Base-by-base conservation (phyloP, 768 basidiomycete genomes). In the Roridomyces roridus region DNA sequence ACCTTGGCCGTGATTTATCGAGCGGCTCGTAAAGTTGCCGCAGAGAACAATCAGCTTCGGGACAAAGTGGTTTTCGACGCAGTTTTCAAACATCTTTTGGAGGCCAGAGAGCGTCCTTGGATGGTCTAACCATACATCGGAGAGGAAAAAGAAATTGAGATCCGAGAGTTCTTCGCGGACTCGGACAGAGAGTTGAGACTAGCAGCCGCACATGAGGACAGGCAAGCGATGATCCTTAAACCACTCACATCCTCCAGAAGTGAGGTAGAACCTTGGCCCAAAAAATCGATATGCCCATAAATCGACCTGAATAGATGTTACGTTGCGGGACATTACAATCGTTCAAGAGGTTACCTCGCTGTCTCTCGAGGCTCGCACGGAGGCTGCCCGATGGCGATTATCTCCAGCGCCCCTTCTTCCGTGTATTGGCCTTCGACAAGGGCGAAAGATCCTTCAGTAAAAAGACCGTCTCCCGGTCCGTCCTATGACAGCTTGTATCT, bases 381-480 rank as follows among this genome's bases (percentile, higher is more conserved):
- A 2, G 97, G 97, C 72, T 98, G 96, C 2, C 97, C 97, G 58
- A 99, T 91, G 18, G 96, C 97, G 60, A 94, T 85, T 6, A 98
- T 93, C 62, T 89, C 83, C 46, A 99, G 79, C 1, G 83, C 91
- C 46, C 89, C 91, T 26, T 98, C 94, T 57, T 96, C 89, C 0
- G 92, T 98, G 68, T 98, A 99, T 67, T 95, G 92, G 20, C 97
- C 97, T 75, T 98, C 97, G 0, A 98, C 87, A 15, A 99, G 82
- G 1, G 94, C 94, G 71, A 98, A 91, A 55, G 89, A 94, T 0
- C 97, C 97, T 72, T 98, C 97, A 0, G 95, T 97, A 67, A 97
- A 98, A 6, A 99, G 70, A 1, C 97, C 97, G 67, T 96, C 94
- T 36, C 95, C 94, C 17, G 96, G 96, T 57, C 91, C 90, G 71